Conservation (phyloP, 306 rosid genomes). For the Psophocarpus tetragonolobus region DNA sequence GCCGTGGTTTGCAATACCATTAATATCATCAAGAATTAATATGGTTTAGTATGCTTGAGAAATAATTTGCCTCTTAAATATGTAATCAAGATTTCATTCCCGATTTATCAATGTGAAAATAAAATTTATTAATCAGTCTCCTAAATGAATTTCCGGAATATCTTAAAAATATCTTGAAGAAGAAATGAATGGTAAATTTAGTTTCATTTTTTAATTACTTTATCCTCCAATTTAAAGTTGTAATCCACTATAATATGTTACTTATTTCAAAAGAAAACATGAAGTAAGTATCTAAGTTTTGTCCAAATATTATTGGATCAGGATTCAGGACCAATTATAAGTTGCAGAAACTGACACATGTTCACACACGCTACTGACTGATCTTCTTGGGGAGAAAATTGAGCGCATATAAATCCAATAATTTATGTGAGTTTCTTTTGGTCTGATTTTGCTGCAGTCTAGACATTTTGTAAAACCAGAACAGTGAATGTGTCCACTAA, state of each 20-base stretch:
- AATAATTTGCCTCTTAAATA: too few species aligned
- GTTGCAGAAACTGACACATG: not conserved
- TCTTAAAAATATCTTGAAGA: not conserved
- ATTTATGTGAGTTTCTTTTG: slow-evolving; percentile 2
- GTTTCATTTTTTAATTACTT: not conserved
- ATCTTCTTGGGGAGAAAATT: not conserved
- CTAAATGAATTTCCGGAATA: too few species aligned
- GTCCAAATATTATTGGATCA: not conserved
- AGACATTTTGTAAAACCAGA: slow-evolving; percentile 22
- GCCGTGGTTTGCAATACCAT: not conserved
- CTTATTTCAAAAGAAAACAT: not conserved
- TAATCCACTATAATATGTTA: not conserved
- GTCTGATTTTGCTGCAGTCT: slow-evolving; percentile 21
- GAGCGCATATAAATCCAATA: not conserved
- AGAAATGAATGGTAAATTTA: not conserved
- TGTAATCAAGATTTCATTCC: too few species aligned
- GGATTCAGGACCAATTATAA: not conserved
- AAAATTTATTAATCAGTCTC: too few species aligned
- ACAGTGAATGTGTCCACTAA: slow-evolving; percentile 26
- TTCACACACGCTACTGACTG: not conserved
- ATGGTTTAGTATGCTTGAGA: too few species aligned
- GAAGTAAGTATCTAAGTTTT: not conserved
- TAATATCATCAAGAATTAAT: not conserved
- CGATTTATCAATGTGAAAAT: too few species aligned
- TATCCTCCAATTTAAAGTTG: not conserved